These are phyloP conservation scores for Closterium sp. DNA, from an alignment of 139 green algal species.

Conservation along the genomic window DNA sequence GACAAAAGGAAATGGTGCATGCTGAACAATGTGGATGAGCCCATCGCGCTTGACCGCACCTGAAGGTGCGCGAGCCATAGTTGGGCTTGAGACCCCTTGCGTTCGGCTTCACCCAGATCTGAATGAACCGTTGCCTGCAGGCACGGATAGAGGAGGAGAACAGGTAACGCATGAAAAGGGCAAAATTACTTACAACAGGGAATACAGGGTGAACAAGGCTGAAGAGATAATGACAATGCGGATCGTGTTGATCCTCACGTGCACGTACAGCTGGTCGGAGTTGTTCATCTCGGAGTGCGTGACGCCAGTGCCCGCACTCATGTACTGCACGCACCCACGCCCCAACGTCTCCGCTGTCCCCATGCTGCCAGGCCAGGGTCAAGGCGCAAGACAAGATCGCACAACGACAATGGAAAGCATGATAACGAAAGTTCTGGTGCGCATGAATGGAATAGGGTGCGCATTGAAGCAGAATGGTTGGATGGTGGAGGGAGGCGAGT, in stretches of 20 bases:
- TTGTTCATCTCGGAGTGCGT: conserved; percentile 52
- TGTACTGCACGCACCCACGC: conserved; percentile 50
- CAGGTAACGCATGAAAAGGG: background rate
- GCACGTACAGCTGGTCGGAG: conserved; percentile 44
- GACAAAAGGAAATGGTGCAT: no score
- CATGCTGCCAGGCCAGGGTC: conserved; percentile 28
- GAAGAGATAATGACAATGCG: background rate
- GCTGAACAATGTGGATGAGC: no score
- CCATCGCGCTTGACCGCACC: background rate
- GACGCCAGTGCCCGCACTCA: conserved; percentile 49
- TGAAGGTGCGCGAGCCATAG: conserved; percentile 46
- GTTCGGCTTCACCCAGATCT: conserved; percentile 52
- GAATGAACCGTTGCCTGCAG: conserved; percentile 47
- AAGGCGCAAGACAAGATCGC: background rate
- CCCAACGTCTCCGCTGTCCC: conserved; percentile 42
- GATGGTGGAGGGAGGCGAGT: background rate
- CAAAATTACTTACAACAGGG: background rate
- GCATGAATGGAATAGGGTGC: no score
- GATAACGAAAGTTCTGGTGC: no score
- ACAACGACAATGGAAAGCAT: no score
- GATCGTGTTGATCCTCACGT: background rate
- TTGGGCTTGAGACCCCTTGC: conserved; percentile 34
- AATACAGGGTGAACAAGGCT: background rate
- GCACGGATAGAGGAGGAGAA: background rate
- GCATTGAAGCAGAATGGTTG: background rate